Evolutionary conservation across 148 eudicot species (phyloP).

Genomic region (Diospyros kaki): DNA sequence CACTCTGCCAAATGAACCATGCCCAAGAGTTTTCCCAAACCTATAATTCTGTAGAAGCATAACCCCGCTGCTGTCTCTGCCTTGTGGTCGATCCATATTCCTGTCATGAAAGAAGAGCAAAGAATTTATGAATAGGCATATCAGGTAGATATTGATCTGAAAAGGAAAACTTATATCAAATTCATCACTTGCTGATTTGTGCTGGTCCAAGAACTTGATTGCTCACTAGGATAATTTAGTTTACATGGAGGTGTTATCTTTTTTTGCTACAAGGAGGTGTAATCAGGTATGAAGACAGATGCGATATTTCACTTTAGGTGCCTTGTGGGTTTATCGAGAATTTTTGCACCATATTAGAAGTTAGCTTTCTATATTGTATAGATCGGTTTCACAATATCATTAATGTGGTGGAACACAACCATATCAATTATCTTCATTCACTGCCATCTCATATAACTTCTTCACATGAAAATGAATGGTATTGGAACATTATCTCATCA

Average conservation of each 20-base stretch:
- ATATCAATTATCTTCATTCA: no score
- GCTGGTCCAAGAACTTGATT: neutral
- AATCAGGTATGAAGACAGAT: conserved; percentile 2
- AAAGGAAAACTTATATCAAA: neutral
- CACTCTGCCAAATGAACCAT: conserved; percentile 39
- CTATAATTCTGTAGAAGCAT: conserved; percentile 24
- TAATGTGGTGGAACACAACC: no score
- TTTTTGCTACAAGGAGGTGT: neutral
- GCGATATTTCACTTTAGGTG: neutral
- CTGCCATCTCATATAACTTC: no score
- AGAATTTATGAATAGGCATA: neutral
- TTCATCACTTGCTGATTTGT: neutral
- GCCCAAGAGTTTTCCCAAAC: conserved; percentile 38
- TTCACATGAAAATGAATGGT: no score
- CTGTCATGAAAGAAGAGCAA: conserved; percentile 10
- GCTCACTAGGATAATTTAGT: neutral
- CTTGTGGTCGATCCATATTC: conserved; percentile 20
- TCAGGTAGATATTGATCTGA: neutral
- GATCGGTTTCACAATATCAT: no score
- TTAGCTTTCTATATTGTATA: no score
- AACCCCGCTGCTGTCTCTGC: conserved; percentile 13
- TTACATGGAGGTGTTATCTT: neutral
- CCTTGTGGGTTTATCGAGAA: neutral
- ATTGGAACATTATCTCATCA: no score
- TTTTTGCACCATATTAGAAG: no score